Percentiles rank a stretch among this genome's conserved stretches.
phyloP scores from a whole-genome alignment of 192 early-diverging fungal species.

The Rhizophlyctis rosea region DNA sequence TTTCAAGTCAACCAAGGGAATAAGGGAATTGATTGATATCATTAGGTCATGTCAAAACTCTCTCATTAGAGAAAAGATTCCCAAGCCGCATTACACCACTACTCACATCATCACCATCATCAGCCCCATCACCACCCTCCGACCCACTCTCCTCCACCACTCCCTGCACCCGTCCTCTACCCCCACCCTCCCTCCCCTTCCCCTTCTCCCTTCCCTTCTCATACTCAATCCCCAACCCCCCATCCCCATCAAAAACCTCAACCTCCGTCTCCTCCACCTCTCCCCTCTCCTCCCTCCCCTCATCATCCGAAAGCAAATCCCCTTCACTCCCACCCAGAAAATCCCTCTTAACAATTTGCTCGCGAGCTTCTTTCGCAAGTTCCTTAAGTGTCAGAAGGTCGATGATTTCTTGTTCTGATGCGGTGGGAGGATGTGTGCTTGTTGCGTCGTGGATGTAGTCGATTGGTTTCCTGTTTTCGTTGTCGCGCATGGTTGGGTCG shows the following conservation, averaged over 20 bases:
- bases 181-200: slow-evolving; percentile 3
- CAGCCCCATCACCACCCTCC: no score
- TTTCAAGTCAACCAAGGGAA: no score
- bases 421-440: no score
- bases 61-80: no score
- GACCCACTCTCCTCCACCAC: neutral
- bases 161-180: neutral
- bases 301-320: slow-evolving; percentile 4
- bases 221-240: neutral
- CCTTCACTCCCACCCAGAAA: slow-evolving; percentile 18
- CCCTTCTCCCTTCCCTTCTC: neutral
- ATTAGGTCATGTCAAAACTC: no score
- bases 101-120: no score
- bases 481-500: slow-evolving; percentile 24
- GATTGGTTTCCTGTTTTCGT: slow-evolving; percentile 16
- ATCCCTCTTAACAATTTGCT: slow-evolving; percentile 10
- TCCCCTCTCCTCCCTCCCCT: neutral
- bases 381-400: slow-evolving; percentile 31
- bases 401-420: slow-evolving; percentile 18
- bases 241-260: neutral
- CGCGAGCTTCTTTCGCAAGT: slow-evolving; percentile 18
- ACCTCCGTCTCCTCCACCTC: neutral
- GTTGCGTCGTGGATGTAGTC: no score
- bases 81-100: no score
- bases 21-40: no score